A percentile compares a stretch with the other conserved stretches of the same genome.
Evolutionary conservation across 306 rosid species (phyloP).

Genomic region (Inga oerstediana): DNA sequence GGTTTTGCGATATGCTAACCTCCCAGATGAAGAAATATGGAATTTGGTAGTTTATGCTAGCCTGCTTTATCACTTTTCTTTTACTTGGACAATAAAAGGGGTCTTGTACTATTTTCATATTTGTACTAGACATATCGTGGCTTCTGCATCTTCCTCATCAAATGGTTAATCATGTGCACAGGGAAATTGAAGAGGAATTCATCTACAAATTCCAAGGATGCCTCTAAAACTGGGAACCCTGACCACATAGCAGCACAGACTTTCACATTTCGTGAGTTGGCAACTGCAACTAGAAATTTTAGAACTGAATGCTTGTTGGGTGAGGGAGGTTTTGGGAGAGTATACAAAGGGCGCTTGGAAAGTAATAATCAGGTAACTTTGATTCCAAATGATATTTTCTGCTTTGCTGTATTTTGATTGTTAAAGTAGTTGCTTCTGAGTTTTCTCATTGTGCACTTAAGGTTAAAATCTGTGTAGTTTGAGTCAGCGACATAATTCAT

Average conservation of each 20-base stretch:
- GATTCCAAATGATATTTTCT: constrained; percentile 6
- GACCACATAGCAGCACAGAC: constrained; percentile 87
- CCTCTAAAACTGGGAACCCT: constrained; percentile 57
- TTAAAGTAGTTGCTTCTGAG: neutral
- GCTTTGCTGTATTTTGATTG: constrained; percentile 14
- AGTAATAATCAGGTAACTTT: constrained; percentile 65
- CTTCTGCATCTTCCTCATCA: constrained; percentile 24
- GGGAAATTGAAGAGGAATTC: constrained; percentile 59
- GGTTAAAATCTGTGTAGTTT: constrained; percentile 5
- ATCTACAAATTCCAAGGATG: constrained; percentile 57
- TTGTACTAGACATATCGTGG: neutral
- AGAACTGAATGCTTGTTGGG: constrained; percentile 81
- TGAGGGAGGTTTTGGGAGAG: constrained; percentile 95
- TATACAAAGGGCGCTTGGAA: constrained; percentile 84
- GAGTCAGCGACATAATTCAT: constrained; percentile 32
- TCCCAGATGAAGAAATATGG: constrained; percentile 22
- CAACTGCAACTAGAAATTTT: constrained; percentile 86
- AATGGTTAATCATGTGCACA: constrained; percentile 35
- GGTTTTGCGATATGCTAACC: constrained; percentile 17
- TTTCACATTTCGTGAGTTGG: constrained; percentile 87
- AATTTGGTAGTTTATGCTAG: constrained; percentile 27
- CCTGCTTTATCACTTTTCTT: neutral
- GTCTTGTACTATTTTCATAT: neutral
- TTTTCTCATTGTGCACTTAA: constrained; percentile 2
- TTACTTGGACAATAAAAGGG: constrained; percentile 12